Evolutionary conservation across 225 moss, liverwort and hornwort species (phyloP).

Genomic region (Ulota crispa): DNA sequence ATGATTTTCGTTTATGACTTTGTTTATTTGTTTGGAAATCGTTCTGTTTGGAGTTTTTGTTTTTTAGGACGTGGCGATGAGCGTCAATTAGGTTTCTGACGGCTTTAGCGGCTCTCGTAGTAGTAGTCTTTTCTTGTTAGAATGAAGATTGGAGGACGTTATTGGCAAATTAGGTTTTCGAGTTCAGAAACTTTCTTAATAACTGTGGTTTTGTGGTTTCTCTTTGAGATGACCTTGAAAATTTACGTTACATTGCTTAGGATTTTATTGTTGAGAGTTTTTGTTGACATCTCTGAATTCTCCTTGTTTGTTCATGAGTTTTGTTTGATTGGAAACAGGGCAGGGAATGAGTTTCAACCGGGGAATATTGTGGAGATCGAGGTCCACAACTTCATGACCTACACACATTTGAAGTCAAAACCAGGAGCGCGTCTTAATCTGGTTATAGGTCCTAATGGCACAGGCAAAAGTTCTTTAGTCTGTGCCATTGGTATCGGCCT

Average conservation of each 20-base stretch:
- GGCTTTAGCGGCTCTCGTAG: neutral
- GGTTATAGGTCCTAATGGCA: constrained; percentile 93
- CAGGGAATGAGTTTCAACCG: constrained; percentile 74
- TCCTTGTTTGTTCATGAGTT: neutral
- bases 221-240: neutral
- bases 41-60: neutral
- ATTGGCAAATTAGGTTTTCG: neutral
- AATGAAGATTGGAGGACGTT: neutral
- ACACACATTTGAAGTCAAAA: constrained; percentile 69
- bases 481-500: constrained; percentile 97
- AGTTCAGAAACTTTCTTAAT: neutral
- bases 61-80: neutral
- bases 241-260: neutral
- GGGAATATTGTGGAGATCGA: constrained; percentile 91
- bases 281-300: neutral
- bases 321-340: constrained; percentile 47
- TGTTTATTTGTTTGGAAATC: neutral
- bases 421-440: constrained; percentile 92
- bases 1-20: neutral
- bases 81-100: constrained; percentile 7
- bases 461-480: constrained; percentile 94
- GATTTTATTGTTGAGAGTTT: neutral
- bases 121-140: neutral
- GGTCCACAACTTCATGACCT: constrained; percentile 93
- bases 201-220: neutral